Evolutionary conservation across 2,329 filamentous ascomycete genomes (phyloP).

Genomic region (Phaeoacremonium minimum): DNA sequence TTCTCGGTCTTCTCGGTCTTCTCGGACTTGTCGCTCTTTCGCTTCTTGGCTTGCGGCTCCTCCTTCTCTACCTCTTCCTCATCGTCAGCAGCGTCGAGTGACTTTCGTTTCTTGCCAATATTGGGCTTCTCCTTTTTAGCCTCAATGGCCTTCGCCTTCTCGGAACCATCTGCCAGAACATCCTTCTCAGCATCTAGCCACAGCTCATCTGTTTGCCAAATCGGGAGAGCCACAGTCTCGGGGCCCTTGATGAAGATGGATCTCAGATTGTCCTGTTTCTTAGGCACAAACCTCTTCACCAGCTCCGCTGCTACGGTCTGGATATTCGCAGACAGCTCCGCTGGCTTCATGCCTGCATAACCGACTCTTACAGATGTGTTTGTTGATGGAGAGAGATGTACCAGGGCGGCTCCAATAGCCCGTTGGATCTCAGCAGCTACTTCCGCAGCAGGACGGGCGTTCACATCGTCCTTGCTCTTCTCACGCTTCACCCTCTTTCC

Average conservation of each 20-base stretch:
- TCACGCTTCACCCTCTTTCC: constrained; percentile 53
- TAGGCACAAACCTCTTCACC: constrained; percentile 74
- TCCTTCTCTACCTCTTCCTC: constrained; percentile 15
- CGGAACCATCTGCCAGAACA: constrained; percentile 56
- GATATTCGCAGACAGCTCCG: constrained; percentile 78
- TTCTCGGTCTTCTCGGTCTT: constrained; percentile 19
- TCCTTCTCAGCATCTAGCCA: constrained; percentile 77
- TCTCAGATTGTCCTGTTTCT: constrained; percentile 84
- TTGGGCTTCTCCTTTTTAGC: constrained; percentile 46
- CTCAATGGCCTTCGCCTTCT: constrained; percentile 38
- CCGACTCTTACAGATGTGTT: constrained; percentile 81
- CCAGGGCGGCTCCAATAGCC: constrained; percentile 70
- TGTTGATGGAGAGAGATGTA: constrained; percentile 73
- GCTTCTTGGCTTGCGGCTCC: constrained; percentile 17
- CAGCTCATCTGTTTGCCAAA: constrained; percentile 90
- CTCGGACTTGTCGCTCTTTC: constrained; percentile 16
- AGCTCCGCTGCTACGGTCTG: constrained; percentile 65
- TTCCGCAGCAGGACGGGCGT: constrained; percentile 53
- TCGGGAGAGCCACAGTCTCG: constrained; percentile 82
- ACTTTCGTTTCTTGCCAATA: constrained; percentile 62
- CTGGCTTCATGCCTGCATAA: constrained; percentile 66
- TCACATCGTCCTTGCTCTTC: constrained; percentile 42
- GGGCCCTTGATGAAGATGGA: constrained; percentile 87
- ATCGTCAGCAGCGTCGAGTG: constrained; percentile 24
- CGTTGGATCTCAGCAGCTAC: constrained; percentile 79